These are phyloP conservation scores for Schrenkiella parvula DNA, from an alignment of 345 rosid species.

Conservation along the genomic window DNA sequence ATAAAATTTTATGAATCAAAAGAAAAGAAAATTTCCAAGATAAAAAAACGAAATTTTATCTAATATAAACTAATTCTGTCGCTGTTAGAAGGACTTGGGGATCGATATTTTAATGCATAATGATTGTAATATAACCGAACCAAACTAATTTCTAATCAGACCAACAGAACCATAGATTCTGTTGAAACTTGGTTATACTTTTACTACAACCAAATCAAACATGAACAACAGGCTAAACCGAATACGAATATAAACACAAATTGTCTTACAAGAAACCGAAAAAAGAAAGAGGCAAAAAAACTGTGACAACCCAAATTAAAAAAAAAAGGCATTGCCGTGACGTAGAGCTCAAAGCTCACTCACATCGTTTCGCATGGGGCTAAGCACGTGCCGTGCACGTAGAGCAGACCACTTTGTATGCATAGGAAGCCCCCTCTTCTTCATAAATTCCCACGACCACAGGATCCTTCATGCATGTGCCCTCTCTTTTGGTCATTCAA, in stretches of 20 bases:
- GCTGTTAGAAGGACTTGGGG: too few species aligned
- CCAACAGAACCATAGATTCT: not conserved
- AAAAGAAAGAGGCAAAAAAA: not conserved
- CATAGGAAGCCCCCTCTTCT: not conserved
- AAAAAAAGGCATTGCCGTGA: constrained; percentile 1
- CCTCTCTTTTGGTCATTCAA: not conserved
- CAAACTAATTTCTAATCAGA: not conserved
- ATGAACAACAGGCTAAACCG: not conserved
- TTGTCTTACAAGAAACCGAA: not conserved
- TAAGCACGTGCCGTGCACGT: constrained; percentile 26
- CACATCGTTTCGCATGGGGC: constrained; percentile 19
- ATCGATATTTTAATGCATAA: too few species aligned
- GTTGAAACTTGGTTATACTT: not conserved
- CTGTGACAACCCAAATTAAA: constrained; percentile 2
- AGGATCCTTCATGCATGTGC: not conserved
- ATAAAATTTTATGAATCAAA: too few species aligned
- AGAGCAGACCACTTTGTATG: constrained; percentile 1
- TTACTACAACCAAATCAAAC: not conserved
- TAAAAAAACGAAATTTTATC: too few species aligned
- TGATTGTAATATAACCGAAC: too few species aligned
- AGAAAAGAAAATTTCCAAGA: too few species aligned
- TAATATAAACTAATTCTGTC: too few species aligned
- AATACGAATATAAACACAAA: not conserved
- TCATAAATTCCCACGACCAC: constrained; percentile 1
- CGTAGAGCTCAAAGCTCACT: constrained; percentile 20